Evolutionary conservation across 768 basidiomycete species (phyloP).

Genomic region (Tulasnella sp.): DNA sequence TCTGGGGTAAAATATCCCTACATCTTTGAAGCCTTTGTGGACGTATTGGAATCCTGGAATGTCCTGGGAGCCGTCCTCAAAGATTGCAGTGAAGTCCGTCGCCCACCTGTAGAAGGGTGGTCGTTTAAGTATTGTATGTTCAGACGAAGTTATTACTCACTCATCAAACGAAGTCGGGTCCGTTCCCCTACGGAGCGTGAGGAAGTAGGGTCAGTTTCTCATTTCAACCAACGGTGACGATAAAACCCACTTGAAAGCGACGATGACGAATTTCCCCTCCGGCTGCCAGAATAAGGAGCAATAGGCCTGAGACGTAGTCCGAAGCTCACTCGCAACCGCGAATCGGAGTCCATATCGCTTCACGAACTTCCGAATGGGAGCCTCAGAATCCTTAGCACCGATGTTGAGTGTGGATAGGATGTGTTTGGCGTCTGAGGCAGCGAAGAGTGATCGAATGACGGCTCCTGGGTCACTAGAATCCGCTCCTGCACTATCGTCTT

Average conservation of each 20-base stretch:
- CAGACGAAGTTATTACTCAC: no score
- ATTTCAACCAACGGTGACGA: no score
- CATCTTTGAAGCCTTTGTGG: slow-evolving; percentile 19
- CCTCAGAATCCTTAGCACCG: not conserved
- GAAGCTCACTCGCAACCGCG: slow-evolving; percentile 13
- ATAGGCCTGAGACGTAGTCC: slow-evolving; percentile 9
- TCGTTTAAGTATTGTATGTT: no score
- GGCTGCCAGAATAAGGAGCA: slow-evolving; percentile 17
- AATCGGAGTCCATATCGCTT: slow-evolving; percentile 4
- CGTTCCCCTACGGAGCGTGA: slow-evolving; percentile 15
- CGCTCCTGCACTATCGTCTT: not conserved
- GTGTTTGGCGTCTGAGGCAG: not conserved
- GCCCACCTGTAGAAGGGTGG: not conserved
- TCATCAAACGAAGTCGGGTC: slow-evolving; percentile 19
- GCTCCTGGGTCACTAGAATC: no score
- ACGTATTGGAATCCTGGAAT: slow-evolving; percentile 10
- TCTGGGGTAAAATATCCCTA: not conserved
- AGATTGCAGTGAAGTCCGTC: slow-evolving; percentile 14
- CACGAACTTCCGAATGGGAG: not conserved
- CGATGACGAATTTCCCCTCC: slow-evolving; percentile 14
- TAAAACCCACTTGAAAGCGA: slow-evolving; percentile 18
- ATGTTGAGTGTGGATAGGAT: not conserved
- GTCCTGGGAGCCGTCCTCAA: not conserved
- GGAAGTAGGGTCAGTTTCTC: no score
- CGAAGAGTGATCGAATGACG: not conserved